Base-by-base conservation (phyloP, 2,329 filamentous ascomycete genomes). In the Neurospora sp. region DNA sequence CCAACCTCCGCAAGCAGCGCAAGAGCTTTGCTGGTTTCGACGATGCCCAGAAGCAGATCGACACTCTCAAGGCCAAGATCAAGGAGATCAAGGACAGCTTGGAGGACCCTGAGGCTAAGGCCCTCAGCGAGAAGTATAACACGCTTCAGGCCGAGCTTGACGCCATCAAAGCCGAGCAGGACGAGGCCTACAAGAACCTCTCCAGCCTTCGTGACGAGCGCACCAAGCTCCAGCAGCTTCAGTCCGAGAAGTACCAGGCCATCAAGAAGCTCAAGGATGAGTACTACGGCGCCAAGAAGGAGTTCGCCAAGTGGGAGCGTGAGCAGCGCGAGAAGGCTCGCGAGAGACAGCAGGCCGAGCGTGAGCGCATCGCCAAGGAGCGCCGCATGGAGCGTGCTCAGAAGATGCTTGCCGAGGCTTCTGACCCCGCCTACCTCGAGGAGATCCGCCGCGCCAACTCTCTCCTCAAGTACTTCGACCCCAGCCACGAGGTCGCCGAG, bases 11-110 rank as follows among this genome's bases (percentile, higher is more conserved):
- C 81, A 97, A 96, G 85, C 87, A 91, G 78, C 92, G 92, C 83
- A 98, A 97, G 89, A 91, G 89, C 81, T 97, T 99, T 80, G 89
- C 90, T 71, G 88, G 89, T 72, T 91, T 98, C 77, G 93, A 97
- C 71, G 89, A 91, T 71, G 85, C 89, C 40, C 92, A 98, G 82
- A 96, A 96, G 86, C 87, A 87, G 74, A 98, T 99, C 76, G 92
- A 96, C 77, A 90, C 94, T 69, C 84, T 96, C 75, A 95, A 93
- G 84, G 86, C 89, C 73, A 92, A 96, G 83, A 93, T 97, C 78
- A 90, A 94, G 78, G 90, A 93, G 76, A 90, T 97, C 79, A 93
- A 92, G 83, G 96, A 97, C 82, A 87, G 86, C 74, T 87, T 97
- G 78, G 94, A 97, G 77, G 93, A 97, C 81, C 93, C 96, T 23